phyloP scores from a whole-genome alignment of 306 rosid genomes.

The Trichosanthes truncata region DNA sequence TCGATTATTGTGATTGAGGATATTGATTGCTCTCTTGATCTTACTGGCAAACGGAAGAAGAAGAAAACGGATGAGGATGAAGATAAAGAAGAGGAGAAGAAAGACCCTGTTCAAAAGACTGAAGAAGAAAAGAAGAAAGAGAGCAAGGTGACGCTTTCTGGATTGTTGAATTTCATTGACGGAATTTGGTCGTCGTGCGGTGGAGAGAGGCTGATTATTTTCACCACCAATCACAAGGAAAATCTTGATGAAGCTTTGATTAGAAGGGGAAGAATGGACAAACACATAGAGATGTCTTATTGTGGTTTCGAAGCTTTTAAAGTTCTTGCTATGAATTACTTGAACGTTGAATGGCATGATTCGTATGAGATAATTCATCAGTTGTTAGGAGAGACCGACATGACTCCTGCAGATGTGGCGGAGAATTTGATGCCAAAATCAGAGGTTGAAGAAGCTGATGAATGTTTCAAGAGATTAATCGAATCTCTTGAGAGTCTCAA shows the following conservation, averaged over 20 bases:
- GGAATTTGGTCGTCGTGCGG: slow-evolving; percentile 69
- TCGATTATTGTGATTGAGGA: slow-evolving; percentile 52
- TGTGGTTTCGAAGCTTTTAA: slow-evolving; percentile 66
- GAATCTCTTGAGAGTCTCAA: slow-evolving; percentile 40
- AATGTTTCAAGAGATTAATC: slow-evolving; percentile 31
- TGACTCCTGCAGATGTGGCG: slow-evolving; percentile 80
- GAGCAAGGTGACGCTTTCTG: slow-evolving; percentile 18
- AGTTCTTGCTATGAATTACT: slow-evolving; percentile 55
- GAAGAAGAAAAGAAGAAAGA: slow-evolving; percentile 18
- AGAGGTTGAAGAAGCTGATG: slow-evolving; percentile 16
- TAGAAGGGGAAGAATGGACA: slow-evolving; percentile 89
- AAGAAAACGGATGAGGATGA: slow-evolving; percentile 10
- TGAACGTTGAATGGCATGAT: slow-evolving; percentile 32
- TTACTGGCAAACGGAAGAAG: slow-evolving; percentile 46
- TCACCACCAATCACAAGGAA: slow-evolving; percentile 74
- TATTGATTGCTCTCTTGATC: slow-evolving; percentile 70
- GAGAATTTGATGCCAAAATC: slow-evolving; percentile 68
- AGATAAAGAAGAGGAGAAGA: neutral
- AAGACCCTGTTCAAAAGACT: neutral
- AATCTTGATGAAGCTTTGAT: slow-evolving; percentile 75
- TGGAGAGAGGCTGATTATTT: slow-evolving; percentile 60
- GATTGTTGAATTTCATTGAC: slow-evolving; percentile 15
- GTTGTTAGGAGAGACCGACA: slow-evolving; percentile 26
- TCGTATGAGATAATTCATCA: slow-evolving; percentile 24
- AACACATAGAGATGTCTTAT: slow-evolving; percentile 55